phyloP scores from a whole-genome alignment of 2,329 filamentous ascomycete genomes.

The Xylaria sp. region DNA sequence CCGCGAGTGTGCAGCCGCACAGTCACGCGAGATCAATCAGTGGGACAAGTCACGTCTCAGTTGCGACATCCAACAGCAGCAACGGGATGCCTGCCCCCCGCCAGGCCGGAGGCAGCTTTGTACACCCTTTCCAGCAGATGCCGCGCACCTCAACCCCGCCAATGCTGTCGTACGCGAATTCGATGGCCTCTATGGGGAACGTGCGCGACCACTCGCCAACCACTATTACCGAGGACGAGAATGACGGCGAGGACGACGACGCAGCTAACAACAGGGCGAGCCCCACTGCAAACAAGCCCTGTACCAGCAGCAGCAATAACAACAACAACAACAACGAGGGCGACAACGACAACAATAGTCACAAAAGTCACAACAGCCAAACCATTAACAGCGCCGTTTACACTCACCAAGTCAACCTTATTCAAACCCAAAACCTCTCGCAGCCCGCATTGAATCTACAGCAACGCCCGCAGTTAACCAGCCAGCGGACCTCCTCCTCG shows the following conservation, averaged over 20 bases:
- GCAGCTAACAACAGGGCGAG: background rate
- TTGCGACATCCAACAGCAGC: constrained; percentile 49
- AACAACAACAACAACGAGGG: background rate
- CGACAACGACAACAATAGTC: background rate
- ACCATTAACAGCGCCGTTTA: constrained; percentile 17
- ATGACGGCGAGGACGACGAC: constrained; percentile 30
- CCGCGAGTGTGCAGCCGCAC: constrained; percentile 36
- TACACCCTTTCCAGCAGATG: constrained; percentile 61
- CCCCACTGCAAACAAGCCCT: constrained; percentile 7
- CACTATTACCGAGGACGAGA: constrained; percentile 50
- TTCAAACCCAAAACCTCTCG: constrained; percentile 26
- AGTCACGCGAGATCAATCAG: constrained; percentile 55
- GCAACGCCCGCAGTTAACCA: constrained; percentile 37
- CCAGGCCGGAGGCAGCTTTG: constrained; percentile 45
- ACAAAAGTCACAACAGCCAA: constrained; percentile 16
- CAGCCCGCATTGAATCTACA: constrained; percentile 31
- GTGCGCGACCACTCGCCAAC: constrained; percentile 51
- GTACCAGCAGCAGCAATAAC: constrained; percentile 1
- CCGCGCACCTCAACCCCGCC: constrained; percentile 57
- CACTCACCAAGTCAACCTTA: constrained; percentile 26
- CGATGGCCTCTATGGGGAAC: constrained; percentile 44
- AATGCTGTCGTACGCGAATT: constrained; percentile 54
- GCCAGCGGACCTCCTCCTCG: constrained; percentile 38
- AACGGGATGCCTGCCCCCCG: constrained; percentile 28
- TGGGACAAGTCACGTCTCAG: constrained; percentile 52